These are phyloP conservation scores for Phytophthora crassamura DNA, from an alignment of 352 stramenopile genomes.

Conservation along the genomic window DNA sequence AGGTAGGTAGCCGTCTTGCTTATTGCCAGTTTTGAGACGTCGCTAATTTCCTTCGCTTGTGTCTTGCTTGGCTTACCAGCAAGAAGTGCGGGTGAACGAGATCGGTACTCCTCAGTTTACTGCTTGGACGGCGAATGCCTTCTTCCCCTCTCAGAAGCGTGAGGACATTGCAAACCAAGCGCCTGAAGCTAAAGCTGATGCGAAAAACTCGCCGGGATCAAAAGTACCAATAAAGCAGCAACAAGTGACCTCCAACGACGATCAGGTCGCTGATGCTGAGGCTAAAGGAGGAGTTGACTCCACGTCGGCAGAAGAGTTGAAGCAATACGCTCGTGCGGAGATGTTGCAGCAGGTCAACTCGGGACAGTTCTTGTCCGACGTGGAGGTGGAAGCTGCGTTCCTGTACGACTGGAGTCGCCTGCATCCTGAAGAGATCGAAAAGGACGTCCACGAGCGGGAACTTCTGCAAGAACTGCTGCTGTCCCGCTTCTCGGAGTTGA, in stretches of 20 bases:
- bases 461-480: slow-evolving; percentile 71
- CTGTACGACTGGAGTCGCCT: slow-evolving; percentile 79
- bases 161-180: slow-evolving; percentile 8
- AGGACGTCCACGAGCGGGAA: slow-evolving; percentile 31
- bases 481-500: slow-evolving; percentile 57
- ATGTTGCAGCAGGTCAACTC: slow-evolving; percentile 81
- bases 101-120: slow-evolving; percentile 77
- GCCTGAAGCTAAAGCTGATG: slow-evolving; percentile 17
- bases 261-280: slow-evolving; percentile 24
- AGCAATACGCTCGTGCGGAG: slow-evolving; percentile 69
- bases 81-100: slow-evolving; percentile 84
- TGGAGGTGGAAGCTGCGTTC: slow-evolving; percentile 83
- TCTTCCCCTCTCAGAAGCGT: slow-evolving; percentile 51
- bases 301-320: slow-evolving; percentile 55
- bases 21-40: not conserved
- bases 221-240: slow-evolving; percentile 8
- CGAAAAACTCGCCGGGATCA: slow-evolving; percentile 3
- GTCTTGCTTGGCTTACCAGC: slow-evolving; percentile 34
- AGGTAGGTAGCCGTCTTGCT: slow-evolving; percentile 39
- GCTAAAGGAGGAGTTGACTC: slow-evolving; percentile 27
- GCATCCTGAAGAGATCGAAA: slow-evolving; percentile 53
- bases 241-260: slow-evolving; percentile 15
- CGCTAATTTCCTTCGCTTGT: not conserved
- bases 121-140: slow-evolving; percentile 67
- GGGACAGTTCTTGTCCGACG: slow-evolving; percentile 79